Evolutionary conservation across 1,284 basidiomycete species (phyloP).

Genomic region (Leccinum holopus): DNA sequence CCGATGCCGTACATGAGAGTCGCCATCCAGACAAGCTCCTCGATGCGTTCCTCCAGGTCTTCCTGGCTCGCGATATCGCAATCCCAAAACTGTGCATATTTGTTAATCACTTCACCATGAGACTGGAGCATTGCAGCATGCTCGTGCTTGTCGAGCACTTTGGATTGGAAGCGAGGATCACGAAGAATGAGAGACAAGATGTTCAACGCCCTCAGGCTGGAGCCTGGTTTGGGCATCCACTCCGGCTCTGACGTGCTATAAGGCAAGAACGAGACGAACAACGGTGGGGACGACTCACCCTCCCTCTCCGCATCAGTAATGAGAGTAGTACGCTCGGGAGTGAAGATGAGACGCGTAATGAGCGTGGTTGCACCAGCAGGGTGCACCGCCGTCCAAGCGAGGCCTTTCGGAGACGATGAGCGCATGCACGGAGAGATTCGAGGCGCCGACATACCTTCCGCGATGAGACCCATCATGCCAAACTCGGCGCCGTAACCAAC

Average conservation of each 20-base stretch:
- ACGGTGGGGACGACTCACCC: conserved; percentile 9
- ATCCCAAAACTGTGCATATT: conserved; percentile 35
- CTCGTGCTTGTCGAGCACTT: conserved; percentile 30
- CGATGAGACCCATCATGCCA: conserved; percentile 57
- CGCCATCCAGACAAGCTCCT: conserved; percentile 34
- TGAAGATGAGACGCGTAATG: conserved; percentile 33
- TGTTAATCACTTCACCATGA: conserved; percentile 32
- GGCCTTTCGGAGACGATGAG: conserved; percentile 32
- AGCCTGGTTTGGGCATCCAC: conserved; percentile 27
- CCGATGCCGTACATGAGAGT: conserved; percentile 36
- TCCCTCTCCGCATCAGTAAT: conserved; percentile 27
- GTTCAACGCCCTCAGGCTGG: conserved; percentile 37
- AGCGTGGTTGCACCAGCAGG: conserved; percentile 30
- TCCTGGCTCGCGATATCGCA: conserved; percentile 28
- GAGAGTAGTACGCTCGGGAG: conserved; percentile 27
- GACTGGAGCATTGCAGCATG: conserved; percentile 33
- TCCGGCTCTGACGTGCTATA: not conserved
- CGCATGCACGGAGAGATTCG: not conserved
- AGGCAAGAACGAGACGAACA: not conserved
- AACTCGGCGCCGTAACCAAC: conserved; percentile 65
- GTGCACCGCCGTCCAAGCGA: conserved; percentile 46
- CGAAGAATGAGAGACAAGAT: conserved; percentile 40
- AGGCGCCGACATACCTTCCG: conserved; percentile 48
- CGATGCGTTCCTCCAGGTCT: conserved; percentile 29
- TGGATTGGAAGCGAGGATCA: conserved; percentile 33